Base-by-base conservation (phyloP, 139 green algal genomes). In the Asterochloris sp. region DNA sequence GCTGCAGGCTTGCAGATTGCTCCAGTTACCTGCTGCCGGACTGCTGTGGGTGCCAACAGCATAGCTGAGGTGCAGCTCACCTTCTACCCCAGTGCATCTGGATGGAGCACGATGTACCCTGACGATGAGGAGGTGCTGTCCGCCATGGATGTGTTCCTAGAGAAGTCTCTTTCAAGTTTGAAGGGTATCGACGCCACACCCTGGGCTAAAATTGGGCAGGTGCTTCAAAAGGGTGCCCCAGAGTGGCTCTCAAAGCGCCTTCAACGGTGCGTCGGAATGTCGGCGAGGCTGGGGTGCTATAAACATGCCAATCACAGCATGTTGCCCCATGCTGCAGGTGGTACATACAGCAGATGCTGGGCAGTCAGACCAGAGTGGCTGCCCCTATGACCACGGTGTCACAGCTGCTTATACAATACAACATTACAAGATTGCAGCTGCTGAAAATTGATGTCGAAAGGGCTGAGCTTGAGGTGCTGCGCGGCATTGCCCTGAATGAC, bases 381-480 rank as follows among this genome's bases (percentile, higher is more conserved):
- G 88, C 82, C 73, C 24, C 27, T 0, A 28, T 92, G 78, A 78
- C 63, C 2, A 82, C 83, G 21, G 60, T 90, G 15, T 90, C 86
- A 19, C 62, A 86, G 14, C 79, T 89, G n/a, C 79, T 84, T 13
- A 21, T 23, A 27, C 28, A 81, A 19, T 38, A 86, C 47, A n/a
- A 62, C 13, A 17, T 91, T 12, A 68, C 73, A 47, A 14, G 28
- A 13, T 76, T 93, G 12, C 79, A 89, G n/a, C 69, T 93, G 54
- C 24, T 92, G 23, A 93, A 93, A 74, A 73, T 93, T 69, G 89
- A 93, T 83, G 88, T 90, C 17, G 89, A 93, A 82, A 73, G 89
- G 23, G 85, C 85, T 24, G 89, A 93, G 80, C 76, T 91, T 77
- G 74, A 83, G 24, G 89, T 93, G 47, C 68, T 93, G 61, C 24